Base-by-base conservation (phyloP, 768 basidiomycete species). In the Peribolospora kevripleyi region DNA sequence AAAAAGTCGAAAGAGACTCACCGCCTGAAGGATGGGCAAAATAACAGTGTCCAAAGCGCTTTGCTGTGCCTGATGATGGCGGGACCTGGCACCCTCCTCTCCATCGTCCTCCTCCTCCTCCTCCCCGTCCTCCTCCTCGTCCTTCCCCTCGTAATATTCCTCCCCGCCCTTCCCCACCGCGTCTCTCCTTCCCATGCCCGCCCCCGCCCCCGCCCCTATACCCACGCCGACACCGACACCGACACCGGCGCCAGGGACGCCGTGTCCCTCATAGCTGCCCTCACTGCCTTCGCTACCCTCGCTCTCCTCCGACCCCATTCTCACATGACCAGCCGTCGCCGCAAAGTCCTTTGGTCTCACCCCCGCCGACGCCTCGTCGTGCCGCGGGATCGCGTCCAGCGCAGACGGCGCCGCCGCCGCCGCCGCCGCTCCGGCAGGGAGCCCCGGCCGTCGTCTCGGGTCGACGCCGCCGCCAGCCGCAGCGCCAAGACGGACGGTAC, bases 11-110 rank as follows among this genome's bases (percentile, higher is more conserved):
- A 11, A 38, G 36, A 4, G 7, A 70, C 81, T 67, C 61, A 95
- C 91, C 58, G 85, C 90, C 48, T 88, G 84, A 62, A 97, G 80
- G n/a, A 88, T 88, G 36, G 93, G 93, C 39, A 95, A 70, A 52
- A 95, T 80, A 40, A 98, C 91, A 3, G 86, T 86, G 63, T 93
- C 88, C 43, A 97, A 72, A 80, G 97, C 91, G n/a, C 83, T 80
- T 51, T 66, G 54, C 53, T 63, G 57, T 57, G 53, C 59, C 55
- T 46, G 10, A 38, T 38, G 82, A 82, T 25, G 46, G 41, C 40
- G 53, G 50, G 47, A 47, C 48, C 38, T 45, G 41, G 55, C 51
- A 54, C 55, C 57, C 38, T 55, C 58, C 25, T 58, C 60, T 7
- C 65, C 67, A 38, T 60, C 61, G 13, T 64, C 60, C 39, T 62